Percentiles rank a stretch among this genome's conserved stretches.
Conservation (phyloP, 495 filamentous ascomycete genomes). For the Penicillium simplicissimum region DNA sequence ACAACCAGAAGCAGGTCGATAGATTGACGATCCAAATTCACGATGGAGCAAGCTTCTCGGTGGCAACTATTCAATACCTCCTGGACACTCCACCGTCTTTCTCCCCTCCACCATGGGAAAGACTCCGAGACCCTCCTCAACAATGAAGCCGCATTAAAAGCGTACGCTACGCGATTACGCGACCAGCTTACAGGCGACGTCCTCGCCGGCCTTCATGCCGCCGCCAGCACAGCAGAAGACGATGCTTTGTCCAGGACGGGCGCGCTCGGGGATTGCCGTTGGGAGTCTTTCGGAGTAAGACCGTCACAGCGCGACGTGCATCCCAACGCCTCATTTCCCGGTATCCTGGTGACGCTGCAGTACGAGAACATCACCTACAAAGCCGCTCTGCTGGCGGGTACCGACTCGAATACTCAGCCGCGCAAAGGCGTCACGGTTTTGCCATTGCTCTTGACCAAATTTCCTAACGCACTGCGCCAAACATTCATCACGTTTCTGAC, state of each 20-base stretch:
- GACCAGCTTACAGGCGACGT: slow-evolving; percentile 54
- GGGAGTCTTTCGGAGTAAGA: slow-evolving; percentile 41
- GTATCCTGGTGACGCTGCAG: slow-evolving; percentile 46
- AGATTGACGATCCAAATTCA: not conserved
- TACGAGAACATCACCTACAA: slow-evolving; percentile 55
- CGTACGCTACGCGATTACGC: slow-evolving; percentile 51
- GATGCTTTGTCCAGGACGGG: slow-evolving; percentile 47
- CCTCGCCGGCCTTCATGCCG: slow-evolving; percentile 45
- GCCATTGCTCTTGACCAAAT: slow-evolving; percentile 54
- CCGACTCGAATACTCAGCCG: not conserved
- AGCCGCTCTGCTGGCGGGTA: slow-evolving; percentile 42
- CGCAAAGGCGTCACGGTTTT: slow-evolving; percentile 43
- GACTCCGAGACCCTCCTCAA: slow-evolving; percentile 42
- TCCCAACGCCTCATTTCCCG: slow-evolving; percentile 21
- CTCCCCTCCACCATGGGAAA: slow-evolving; percentile 51
- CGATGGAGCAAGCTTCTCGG: slow-evolving; percentile 31
- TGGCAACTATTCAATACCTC: slow-evolving; percentile 54
- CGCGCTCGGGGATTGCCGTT: slow-evolving; percentile 46
- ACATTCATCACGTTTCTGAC: slow-evolving; percentile 50
- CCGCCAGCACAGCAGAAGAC: slow-evolving; percentile 34
- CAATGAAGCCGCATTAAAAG: slow-evolving; percentile 40
- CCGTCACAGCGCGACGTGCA: slow-evolving; percentile 8
- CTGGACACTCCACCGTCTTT: slow-evolving; percentile 57
- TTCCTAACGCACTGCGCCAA: slow-evolving; percentile 52
- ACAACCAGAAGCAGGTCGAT: not conserved